A percentile compares a stretch with the other conserved stretches of the same genome.
phyloP scores from a whole-genome alignment of 768 basidiomycete species.

The Serendipita sp. region DNA sequence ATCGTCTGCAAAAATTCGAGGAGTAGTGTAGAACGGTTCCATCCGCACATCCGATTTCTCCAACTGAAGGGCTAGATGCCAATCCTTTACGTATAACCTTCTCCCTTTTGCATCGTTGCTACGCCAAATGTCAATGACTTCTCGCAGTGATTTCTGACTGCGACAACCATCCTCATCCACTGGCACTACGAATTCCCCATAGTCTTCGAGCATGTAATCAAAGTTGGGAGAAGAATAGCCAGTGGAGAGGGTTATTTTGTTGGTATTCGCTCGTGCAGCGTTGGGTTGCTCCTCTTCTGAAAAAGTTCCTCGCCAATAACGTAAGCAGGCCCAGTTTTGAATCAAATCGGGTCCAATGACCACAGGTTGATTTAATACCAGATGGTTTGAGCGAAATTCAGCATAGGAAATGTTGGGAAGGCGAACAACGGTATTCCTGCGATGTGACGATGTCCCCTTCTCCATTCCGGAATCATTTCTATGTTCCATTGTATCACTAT shows the following conservation, averaged over 20 bases:
- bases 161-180: conserved; percentile 9
- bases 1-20: conserved; percentile 10
- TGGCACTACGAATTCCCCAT: conserved; percentile 8
- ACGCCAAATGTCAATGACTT: conserved; percentile 10
- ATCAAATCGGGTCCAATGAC: neutral
- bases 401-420: neutral
- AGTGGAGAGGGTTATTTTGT: neutral
- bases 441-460: too few relatives aligned
- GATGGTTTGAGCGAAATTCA: neutral
- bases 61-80: conserved; percentile 9
- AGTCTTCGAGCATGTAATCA: conserved; percentile 6
- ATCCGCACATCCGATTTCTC: neutral
- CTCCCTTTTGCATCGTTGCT: neutral
- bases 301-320: neutral
- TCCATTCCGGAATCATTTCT: too few relatives aligned
- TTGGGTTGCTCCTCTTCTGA: neutral
- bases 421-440: neutral
- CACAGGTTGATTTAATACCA: neutral
- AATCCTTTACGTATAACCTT: conserved; percentile 11
- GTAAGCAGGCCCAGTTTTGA: neutral
- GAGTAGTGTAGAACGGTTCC: conserved; percentile 10
- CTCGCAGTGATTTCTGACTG: conserved; percentile 3
- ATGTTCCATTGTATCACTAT: too few relatives aligned
- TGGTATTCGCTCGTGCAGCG: neutral
- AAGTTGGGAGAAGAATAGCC: neutral